Conservation (phyloP, 2,329 filamentous ascomycete species). For the Chaetomiaceae sp. region DNA sequence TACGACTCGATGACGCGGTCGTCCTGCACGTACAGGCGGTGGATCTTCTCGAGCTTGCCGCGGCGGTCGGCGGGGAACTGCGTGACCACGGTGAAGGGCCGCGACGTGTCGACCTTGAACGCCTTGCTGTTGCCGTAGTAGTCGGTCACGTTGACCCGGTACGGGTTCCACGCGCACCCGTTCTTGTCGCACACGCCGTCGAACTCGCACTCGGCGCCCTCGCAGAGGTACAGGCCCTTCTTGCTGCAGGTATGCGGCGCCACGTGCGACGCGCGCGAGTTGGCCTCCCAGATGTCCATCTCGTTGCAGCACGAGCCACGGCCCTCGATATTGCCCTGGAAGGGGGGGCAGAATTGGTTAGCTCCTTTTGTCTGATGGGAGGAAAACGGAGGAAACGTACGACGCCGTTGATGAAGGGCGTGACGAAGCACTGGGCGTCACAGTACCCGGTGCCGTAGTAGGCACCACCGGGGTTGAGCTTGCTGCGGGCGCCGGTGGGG, state of each 20-base stretch:
- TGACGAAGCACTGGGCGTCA: constrained; percentile 38
- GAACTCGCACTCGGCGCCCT: constrained; percentile 34
- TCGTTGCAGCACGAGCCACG: constrained; percentile 50
- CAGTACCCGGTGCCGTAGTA: constrained; percentile 45
- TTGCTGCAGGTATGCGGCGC: constrained; percentile 48
- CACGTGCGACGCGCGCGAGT: constrained; percentile 41
- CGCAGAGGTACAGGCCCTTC: constrained; percentile 34
- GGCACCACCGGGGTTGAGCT: constrained; percentile 50
- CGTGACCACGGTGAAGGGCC: constrained; percentile 40
- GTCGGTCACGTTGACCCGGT: constrained; percentile 39
- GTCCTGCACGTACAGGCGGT: constrained; percentile 45
- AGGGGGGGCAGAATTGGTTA: background rate
- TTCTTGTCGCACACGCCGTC: constrained; percentile 40
- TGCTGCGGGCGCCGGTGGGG: constrained; percentile 47
- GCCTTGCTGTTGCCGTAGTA: constrained; percentile 26
- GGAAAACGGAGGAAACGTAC: constrained; percentile 1
- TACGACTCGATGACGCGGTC: constrained; percentile 42
- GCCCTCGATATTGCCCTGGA: constrained; percentile 39
- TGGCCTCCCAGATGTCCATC: constrained; percentile 55
- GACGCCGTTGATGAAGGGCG: constrained; percentile 47
- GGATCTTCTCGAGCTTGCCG: constrained; percentile 41
- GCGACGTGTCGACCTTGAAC: constrained; percentile 29
- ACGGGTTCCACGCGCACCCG: constrained; percentile 32
- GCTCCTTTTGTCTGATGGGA: too few species aligned
- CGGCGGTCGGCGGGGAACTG: constrained; percentile 39